Conservation (phyloP, 345 rosid genomes). For the Populus ilicifolia region DNA sequence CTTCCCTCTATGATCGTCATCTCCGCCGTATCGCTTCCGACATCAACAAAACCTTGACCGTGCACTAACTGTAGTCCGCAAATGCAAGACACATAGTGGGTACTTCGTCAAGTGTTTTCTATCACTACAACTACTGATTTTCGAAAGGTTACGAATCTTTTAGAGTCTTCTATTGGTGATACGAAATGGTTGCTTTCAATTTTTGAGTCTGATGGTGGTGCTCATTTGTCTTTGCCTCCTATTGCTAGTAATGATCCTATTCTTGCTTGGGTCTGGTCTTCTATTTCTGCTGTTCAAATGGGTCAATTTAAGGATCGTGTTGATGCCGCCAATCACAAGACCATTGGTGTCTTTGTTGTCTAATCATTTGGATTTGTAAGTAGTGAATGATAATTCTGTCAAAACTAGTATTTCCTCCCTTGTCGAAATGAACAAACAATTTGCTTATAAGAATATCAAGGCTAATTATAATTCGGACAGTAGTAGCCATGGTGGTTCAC, state of each 20-base stretch:
- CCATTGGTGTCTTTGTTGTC: slow-evolving; percentile 46
- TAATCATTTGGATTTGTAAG: slow-evolving; percentile 32
- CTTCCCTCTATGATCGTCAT: slow-evolving; percentile 54
- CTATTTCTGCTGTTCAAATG: slow-evolving; percentile 45
- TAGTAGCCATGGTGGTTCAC: slow-evolving; percentile 35
- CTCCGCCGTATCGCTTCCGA: slow-evolving; percentile 49
- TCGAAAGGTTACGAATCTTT: slow-evolving; percentile 41
- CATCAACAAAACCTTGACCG: slow-evolving; percentile 57
- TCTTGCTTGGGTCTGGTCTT: slow-evolving; percentile 66
- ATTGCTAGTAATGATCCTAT: slow-evolving; percentile 67
- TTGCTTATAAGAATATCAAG: slow-evolving; percentile 16
- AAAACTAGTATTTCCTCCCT: slow-evolving; percentile 47
- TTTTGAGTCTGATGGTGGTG: slow-evolving; percentile 38
- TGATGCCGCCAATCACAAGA: slow-evolving; percentile 49
- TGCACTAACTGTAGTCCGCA: slow-evolving; percentile 47
- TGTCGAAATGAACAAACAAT: slow-evolving; percentile 49
- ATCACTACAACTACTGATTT: slow-evolving; percentile 53
- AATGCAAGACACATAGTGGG: slow-evolving; percentile 42
- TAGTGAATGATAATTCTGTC: slow-evolving; percentile 14
- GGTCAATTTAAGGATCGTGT: slow-evolving; percentile 41
- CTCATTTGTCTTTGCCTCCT: slow-evolving; percentile 46
- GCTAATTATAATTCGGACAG: slow-evolving; percentile 30
- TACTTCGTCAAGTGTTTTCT: slow-evolving; percentile 56
- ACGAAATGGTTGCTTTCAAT: slow-evolving; percentile 53
- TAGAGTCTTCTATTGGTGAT: slow-evolving; percentile 59